Percentiles rank a stretch among this genome's conserved stretches.
phyloP scores from a whole-genome alignment of 495 filamentous ascomycete genomes.

The Xylaria venustula region DNA sequence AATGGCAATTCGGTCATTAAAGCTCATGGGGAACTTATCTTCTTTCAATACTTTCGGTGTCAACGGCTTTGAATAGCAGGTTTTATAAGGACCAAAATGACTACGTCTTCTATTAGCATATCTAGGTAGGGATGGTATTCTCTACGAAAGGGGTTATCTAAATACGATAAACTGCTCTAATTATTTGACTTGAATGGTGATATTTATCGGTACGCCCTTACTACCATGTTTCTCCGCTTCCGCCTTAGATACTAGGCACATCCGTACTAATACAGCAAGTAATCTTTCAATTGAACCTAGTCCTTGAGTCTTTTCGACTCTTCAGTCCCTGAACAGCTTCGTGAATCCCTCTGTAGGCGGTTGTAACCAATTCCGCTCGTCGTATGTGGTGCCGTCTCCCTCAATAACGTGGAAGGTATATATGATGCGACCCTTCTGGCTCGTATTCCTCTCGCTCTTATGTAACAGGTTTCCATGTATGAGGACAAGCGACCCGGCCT shows the following conservation, averaged over 20 bases:
- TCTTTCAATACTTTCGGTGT: too few relatives aligned
- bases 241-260: too few relatives aligned
- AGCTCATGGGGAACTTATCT: too few relatives aligned
- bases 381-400: constrained; percentile 71
- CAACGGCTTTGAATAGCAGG: too few relatives aligned
- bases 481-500: constrained; percentile 83
- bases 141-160: too few relatives aligned
- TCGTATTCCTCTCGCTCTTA: constrained; percentile 90
- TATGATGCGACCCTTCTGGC: constrained; percentile 81
- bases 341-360: constrained; percentile 76
- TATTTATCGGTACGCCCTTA: neutral
- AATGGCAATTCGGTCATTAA: too few relatives aligned
- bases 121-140: too few relatives aligned
- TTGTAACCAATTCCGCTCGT: constrained; percentile 90
- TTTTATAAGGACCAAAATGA: too few relatives aligned
- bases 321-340: constrained; percentile 50
- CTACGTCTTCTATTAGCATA: too few relatives aligned
- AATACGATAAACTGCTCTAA: neutral
- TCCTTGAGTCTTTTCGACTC: too few relatives aligned
- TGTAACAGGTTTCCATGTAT: constrained; percentile 97
- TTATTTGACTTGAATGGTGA: neutral
- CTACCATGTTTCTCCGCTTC: neutral
- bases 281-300: too few relatives aligned
- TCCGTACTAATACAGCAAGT: constrained; percentile 1
- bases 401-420: constrained; percentile 99